Base-by-base conservation (phyloP, 2,329 filamentous ascomycete species). In the Colletotrichum sp. region DNA sequence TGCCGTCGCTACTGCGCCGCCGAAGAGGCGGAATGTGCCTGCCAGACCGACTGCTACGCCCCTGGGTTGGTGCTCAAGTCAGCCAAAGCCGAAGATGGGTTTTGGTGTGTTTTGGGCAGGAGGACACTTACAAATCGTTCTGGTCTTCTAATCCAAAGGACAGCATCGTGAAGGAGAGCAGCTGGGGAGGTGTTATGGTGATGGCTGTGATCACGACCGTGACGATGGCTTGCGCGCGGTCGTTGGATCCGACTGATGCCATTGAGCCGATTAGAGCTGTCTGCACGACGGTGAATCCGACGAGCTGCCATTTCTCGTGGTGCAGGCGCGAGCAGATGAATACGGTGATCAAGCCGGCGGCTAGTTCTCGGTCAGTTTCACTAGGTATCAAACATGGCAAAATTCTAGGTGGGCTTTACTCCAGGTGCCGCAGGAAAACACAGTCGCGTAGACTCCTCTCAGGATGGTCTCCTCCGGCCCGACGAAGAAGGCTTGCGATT, bases 21-120 rank as follows among this genome's bases (percentile, higher is more conserved):
- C 83, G 32, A 86, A 80, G 6, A 85, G 81, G 15, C 84, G 81
- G 76, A 84, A 84, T 9, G 84, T 85, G 1, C 82, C 81, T 2
- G 82, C 82, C 1, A 85, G 79, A n/a, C 84, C 84, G 39, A 84
- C 83, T 3, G 84, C 84, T 13, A 85, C 79, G 26, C 84, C 84
- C 34, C 80, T 80, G 65, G 26, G 44, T 52, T 34, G n/a, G 63
- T 66, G 26, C 59, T 55, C 77, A 65, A 85, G 59, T 62, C n/a
- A 62, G 59, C 28, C 59, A n/a, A 32, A 32, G 16, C 7, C 57
- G 24, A n/a, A 4, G 18, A n/a, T 32, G 26, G 52, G 52, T 4
- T 12, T 57, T 39, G 36, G 52, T 16, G 16, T 15, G 18, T 26
- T 1, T 9, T n/a, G 18, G 26, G 16, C 16, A 18, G 15, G 28